Conservation (phyloP, 352 stramenopile genomes). For the Globisporangium solare region DNA sequence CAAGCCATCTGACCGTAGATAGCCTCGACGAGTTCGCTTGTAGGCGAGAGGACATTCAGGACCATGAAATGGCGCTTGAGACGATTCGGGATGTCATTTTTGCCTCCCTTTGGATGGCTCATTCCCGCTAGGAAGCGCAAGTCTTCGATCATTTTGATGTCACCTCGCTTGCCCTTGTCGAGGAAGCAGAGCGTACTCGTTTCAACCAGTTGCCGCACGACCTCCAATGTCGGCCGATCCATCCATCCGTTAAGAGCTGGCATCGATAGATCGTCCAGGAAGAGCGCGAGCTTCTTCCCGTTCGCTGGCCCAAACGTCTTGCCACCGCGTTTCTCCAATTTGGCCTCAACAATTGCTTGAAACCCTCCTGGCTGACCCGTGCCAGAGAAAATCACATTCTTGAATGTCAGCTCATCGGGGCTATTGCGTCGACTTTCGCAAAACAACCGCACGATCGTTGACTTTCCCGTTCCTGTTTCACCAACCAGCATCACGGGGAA, state of each 20-base stretch:
- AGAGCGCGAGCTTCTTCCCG: constrained; percentile 73
- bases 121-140: constrained; percentile 64
- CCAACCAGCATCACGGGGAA: constrained; percentile 81
- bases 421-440: constrained; percentile 33
- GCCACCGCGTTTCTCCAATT: constrained; percentile 76
- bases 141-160: constrained; percentile 75
- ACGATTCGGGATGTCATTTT: constrained; percentile 86
- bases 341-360: constrained; percentile 64
- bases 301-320: constrained; percentile 73
- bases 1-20: constrained; percentile 86
- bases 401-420: constrained; percentile 48
- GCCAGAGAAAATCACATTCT: constrained; percentile 88
- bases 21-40: constrained; percentile 68
- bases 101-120: constrained; percentile 48
- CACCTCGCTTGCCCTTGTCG: constrained; percentile 78
- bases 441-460: constrained; percentile 76
- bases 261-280: constrained; percentile 76
- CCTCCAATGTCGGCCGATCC: constrained; percentile 72
- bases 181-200: constrained; percentile 70
- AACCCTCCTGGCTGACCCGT: constrained; percentile 76
- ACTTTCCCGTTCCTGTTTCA: constrained; percentile 85
- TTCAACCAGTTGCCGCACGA: constrained; percentile 68
- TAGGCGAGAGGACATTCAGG: constrained; percentile 77
- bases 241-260: constrained; percentile 67
- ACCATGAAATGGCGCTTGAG: constrained; percentile 90